Base-by-base conservation (phyloP, 2,329 filamentous ascomycete genomes). In the Grosmannia penicillata region DNA sequence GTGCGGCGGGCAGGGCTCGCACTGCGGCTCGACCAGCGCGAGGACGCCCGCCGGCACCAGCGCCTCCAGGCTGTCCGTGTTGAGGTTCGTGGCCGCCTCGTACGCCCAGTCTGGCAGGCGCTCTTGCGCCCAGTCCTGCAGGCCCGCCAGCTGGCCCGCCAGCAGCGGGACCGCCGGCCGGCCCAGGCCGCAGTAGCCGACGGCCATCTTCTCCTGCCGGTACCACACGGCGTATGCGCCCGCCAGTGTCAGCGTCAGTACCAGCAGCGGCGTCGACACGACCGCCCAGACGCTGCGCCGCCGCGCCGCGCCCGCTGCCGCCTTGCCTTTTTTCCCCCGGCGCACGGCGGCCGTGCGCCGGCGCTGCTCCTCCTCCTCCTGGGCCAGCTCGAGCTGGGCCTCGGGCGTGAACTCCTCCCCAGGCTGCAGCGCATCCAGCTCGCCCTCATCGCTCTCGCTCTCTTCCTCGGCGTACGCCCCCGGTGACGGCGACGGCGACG, bases 341-440 rank as follows among this genome's bases (percentile, higher is more conserved):
- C 52, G 52, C 27, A 62, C 56, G n/a, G 61, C 48, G 9, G 67
- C 47, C 57, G 34, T 61, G 53, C 45, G 73, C 56, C 33, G 73
- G 71, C 32, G 40, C 38, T 29, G 34, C 67, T 62, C 61, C 5
- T 70, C 72, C 36, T 79, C 72, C 46, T 87, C 80, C 37, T 70
- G 68, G n/a, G 78, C 72, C 33, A 94, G 62, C 46, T 86, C 85
- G 11, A 93, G 63, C 57, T 87, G 82, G 53, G 84, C 89, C 45
- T 95, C 85, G 0, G 87, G 83, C 1, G 87, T 94, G 48, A 96
- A 98, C 52, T 98, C 91, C 56, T 96, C 91, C 4, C 82, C 83
- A 0, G 78, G 67, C 43, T 86, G 78, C 6, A 83, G 54, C 11
- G 31, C 38, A n/a, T 29, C 33, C n/a, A n/a, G n/a, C 4, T 35